phyloP scores from a whole-genome alignment of 225 moss, liverwort and hornwort species.

The Pseudoscleropodium purum region DNA sequence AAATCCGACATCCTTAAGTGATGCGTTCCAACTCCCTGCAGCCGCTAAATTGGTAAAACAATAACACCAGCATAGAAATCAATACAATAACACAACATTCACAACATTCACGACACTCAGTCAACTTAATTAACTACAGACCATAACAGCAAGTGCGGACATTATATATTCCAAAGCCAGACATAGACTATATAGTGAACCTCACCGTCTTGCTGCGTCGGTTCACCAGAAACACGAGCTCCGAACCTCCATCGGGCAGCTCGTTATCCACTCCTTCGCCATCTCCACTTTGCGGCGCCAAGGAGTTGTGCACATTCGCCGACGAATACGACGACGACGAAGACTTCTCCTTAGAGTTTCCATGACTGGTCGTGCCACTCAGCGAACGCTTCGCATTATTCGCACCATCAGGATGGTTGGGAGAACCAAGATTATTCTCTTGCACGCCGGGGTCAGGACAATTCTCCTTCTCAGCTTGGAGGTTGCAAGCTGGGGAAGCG shows the following conservation, averaged over 20 bases:
- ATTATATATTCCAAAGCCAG: background rate
- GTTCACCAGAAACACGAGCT: conserved; percentile 84
- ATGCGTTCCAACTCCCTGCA: conserved; percentile 70
- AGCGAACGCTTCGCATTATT: conserved; percentile 13
- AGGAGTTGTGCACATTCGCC: conserved; percentile 51
- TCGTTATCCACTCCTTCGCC: conserved; percentile 54
- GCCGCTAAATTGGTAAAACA: background rate
- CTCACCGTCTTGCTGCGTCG: conserved; percentile 90
- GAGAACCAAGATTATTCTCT: conserved; percentile 4
- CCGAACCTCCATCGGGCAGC: conserved; percentile 39
- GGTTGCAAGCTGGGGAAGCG: background rate
- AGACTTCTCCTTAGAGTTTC: conserved; percentile 39
- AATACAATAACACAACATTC: background rate
- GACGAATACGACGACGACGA: conserved; percentile 41
- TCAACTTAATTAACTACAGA: background rate
- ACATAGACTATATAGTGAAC: background rate
- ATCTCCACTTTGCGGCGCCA: conserved; percentile 17
- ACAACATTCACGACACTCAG: background rate
- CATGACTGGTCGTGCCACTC: conserved; percentile 30
- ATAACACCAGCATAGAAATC: background rate
- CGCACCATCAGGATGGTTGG: conserved; percentile 7
- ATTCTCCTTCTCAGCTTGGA: conserved; percentile 7
- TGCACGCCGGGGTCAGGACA: background rate
- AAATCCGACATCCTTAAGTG: conserved; percentile 73
- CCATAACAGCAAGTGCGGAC: no score